Evolutionary conservation across 2,329 filamentous ascomycete species (phyloP), one percentile per base, ranked within the genome.

Genomic region (Clonostachys rhizophaga): DNA sequence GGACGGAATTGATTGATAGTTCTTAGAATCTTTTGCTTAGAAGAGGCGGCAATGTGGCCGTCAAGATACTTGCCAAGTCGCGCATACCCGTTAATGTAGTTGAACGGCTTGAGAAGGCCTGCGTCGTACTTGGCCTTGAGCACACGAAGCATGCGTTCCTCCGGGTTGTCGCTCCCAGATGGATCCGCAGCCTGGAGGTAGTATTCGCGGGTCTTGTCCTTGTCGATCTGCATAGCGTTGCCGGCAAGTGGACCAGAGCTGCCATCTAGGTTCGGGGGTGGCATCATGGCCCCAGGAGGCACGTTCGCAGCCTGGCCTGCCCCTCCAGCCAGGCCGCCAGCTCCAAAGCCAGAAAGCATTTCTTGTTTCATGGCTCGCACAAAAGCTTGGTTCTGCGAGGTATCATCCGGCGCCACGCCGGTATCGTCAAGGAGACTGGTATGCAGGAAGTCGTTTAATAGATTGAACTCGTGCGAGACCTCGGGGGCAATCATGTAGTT

Each of bases 121-220:
- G 94, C 94, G 55, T 97, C 91, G 67, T 96, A 95, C 67, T 99
- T 99, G 52, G 94, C 94, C 64, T 87, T 89, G 48, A 99, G 81
- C 7, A 99, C 81, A 56, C 94, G 90, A 60, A 92, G 87, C 89
- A 99, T 96, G 50, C 94, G 87, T 65, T 96, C 90, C 66, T 96
- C 91, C 12, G 94, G 91, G 18, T 87, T 87, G 55, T 90, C 79
- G 56, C 81, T 81, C 45, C 92, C 92, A 6, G 89, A 89, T 3
- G 94, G 94, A 64, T 99, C 94, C 44, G 94, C 94, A 13, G 94
- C 94, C 54, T 95, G 95, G 68, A 97, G 86, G 69, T 96, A 97
- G 69, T 96, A 99, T 64, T 97, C 92, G 56, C 89, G 80, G 33
- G 88, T 75, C 65, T 84, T 84, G 59, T 94, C 89, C 63, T 82